phyloP scores from a whole-genome alignment of 202 grass and related monocot genomes.

The Setaria italica region DNA sequence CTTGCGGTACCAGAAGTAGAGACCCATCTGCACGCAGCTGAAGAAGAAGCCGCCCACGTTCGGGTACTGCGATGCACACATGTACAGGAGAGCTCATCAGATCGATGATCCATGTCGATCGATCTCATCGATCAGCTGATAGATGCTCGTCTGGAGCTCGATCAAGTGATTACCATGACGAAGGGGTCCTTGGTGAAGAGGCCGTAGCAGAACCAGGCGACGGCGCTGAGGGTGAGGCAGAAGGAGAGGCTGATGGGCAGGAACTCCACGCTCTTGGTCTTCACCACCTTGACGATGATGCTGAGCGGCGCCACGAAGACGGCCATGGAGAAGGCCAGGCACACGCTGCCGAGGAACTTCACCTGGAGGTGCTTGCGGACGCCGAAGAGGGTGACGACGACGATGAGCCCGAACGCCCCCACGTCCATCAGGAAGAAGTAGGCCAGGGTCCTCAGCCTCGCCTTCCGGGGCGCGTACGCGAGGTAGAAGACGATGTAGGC shows the following conservation, averaged over 20 bases:
- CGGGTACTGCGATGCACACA: slow-evolving; percentile 54
- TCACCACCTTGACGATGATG: slow-evolving; percentile 92
- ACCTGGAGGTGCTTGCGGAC: slow-evolving; percentile 38
- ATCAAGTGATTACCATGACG: slow-evolving; percentile 58
- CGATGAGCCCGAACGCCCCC: slow-evolving; percentile 62
- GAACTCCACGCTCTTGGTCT: slow-evolving; percentile 93
- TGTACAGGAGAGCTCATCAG: background rate
- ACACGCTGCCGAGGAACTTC: slow-evolving; percentile 85
- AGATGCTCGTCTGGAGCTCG: too few species aligned
- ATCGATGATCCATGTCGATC: too few species aligned
- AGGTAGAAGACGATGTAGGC: slow-evolving; percentile 76
- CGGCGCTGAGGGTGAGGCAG: slow-evolving; percentile 84
- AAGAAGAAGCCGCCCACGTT: slow-evolving; percentile 80
- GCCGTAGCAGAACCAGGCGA: slow-evolving; percentile 86
- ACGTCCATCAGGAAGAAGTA: slow-evolving; percentile 77
- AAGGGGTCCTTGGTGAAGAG: slow-evolving; percentile 79
- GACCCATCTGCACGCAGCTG: slow-evolving; percentile 74
- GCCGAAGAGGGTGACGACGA: slow-evolving; percentile 52
- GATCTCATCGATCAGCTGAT: background rate
- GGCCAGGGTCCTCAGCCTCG: slow-evolving; percentile 54
- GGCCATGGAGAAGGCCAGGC: slow-evolving; percentile 82
- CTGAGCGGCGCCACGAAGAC: slow-evolving; percentile 92
- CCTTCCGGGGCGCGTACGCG: slow-evolving; percentile 53
- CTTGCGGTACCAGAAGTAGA: slow-evolving; percentile 74
- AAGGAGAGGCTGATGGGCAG: slow-evolving; percentile 76